These are phyloP conservation scores for Dacryopinax spathularia DNA, from an alignment of 768 basidiomycete species.

Conservation along the genomic window DNA sequence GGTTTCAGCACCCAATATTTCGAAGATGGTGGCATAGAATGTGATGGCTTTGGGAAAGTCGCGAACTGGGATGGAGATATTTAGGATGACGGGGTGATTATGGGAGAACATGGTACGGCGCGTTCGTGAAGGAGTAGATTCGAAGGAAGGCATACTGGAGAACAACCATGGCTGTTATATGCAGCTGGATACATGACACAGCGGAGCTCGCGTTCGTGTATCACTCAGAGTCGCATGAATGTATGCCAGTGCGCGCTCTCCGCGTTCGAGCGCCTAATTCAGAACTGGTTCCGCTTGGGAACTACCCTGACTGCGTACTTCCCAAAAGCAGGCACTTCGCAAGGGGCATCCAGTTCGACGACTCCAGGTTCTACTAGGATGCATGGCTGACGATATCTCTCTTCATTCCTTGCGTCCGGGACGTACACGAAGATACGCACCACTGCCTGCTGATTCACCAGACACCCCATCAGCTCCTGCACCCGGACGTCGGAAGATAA, in stretches of 20 bases:
- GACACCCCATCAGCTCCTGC: not conserved
- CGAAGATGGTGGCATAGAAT: not conserved
- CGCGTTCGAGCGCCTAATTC: not conserved
- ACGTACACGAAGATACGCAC: not conserved
- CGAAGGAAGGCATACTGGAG: too few species aligned
- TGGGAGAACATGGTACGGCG: not conserved
- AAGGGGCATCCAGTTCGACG: not conserved
- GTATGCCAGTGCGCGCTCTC: too few species aligned
- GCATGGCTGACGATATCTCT: slow-evolving; percentile 2
- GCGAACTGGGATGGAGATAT: slow-evolving; percentile 1
- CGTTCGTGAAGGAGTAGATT: not conserved
- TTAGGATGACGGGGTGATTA: not conserved
- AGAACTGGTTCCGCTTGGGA: not conserved
- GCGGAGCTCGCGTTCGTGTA: too few species aligned
- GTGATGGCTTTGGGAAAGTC: slow-evolving; percentile 3
- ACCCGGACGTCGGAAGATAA: not conserved
- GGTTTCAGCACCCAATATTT: not conserved
- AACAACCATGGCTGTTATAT: too few species aligned
- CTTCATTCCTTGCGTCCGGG: not conserved
- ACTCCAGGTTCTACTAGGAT: not conserved
- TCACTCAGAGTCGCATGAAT: too few species aligned
- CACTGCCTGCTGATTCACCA: not conserved
- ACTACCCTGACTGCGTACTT: not conserved
- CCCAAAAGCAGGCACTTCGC: too few species aligned
- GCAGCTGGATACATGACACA: too few species aligned